Conservation (phyloP, 306 rosid species). For the Vigna unguiculata region DNA sequence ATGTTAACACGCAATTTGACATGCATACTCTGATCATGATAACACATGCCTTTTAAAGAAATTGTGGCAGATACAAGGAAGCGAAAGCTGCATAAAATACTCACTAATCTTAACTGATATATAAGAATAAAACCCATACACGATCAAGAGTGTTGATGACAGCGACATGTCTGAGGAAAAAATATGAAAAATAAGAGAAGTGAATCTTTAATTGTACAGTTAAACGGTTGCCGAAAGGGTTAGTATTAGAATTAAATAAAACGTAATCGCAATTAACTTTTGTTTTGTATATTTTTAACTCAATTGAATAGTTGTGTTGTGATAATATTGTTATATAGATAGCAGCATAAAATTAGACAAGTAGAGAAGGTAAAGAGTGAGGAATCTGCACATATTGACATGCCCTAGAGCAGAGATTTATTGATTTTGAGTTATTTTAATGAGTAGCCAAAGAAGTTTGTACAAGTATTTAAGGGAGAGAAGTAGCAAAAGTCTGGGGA, state of each 20-base stretch:
- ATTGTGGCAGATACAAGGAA: not conserved
- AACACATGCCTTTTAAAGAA: not conserved
- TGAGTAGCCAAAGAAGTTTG: constrained; percentile 8
- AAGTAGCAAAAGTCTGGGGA: constrained; percentile 36
- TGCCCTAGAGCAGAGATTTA: constrained; percentile 22
- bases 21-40: not conserved
- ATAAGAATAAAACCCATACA: constrained; percentile 24
- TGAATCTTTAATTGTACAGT: not conserved
- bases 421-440: constrained; percentile 2
- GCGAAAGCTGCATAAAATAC: constrained; percentile 12
- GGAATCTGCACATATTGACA: constrained; percentile 37
- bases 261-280: not conserved
- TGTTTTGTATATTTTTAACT: no score
- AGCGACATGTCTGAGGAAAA: not conserved
- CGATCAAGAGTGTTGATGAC: constrained; percentile 47
- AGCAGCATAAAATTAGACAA: constrained; percentile 33
- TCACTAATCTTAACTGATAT: not conserved
- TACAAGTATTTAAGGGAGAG: constrained; percentile 19
- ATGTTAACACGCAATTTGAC: not conserved
- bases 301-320: not conserved
- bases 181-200: not conserved
- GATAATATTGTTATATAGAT: not conserved
- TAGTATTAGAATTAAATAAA: not conserved
- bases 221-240: not conserved
- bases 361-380: not conserved